Evolutionary conservation across 768 basidiomycete species (phyloP).

Genomic region (Lanmaoa pseudosensibilis): DNA sequence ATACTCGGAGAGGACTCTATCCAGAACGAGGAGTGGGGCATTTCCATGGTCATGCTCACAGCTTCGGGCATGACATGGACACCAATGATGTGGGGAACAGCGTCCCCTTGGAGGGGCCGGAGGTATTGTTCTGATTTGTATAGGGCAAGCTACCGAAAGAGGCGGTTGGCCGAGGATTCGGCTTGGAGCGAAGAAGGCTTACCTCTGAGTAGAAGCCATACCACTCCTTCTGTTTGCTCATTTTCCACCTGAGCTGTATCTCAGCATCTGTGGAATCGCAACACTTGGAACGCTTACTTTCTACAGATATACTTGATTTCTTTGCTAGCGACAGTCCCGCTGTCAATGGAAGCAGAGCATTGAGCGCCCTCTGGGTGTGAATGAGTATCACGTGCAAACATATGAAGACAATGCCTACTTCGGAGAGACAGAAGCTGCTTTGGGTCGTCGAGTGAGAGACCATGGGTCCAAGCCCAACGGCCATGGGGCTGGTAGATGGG

Average conservation of each 20-base stretch:
- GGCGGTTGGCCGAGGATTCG: constrained; percentile 6
- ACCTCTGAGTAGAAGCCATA: constrained; percentile 43
- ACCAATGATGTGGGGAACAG: constrained; percentile 55
- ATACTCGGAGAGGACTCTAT: constrained; percentile 58
- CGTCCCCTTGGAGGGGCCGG: constrained; percentile 49
- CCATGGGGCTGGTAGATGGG: constrained; percentile 35
- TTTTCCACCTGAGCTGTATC: constrained; percentile 32
- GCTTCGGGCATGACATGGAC: constrained; percentile 41
- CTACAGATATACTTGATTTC: constrained; percentile 38
- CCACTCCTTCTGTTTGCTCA: constrained; percentile 34
- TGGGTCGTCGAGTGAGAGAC: constrained; percentile 27
- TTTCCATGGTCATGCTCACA: constrained; percentile 48
- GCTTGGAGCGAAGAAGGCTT: constrained; percentile 18
- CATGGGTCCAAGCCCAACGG: constrained; percentile 33
- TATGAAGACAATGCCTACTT: constrained; percentile 16
- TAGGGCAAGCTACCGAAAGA: constrained; percentile 45
- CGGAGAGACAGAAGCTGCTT: constrained; percentile 26
- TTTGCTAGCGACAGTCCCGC: constrained; percentile 28
- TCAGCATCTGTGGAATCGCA: neutral
- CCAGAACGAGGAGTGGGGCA: constrained; percentile 61
- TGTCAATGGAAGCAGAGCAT: constrained; percentile 39
- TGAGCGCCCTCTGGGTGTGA: constrained; percentile 34
- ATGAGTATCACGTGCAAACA: constrained; percentile 3
- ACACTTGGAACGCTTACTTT: constrained; percentile 28
- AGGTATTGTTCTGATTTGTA: constrained; percentile 49